Conservation (phyloP, 495 filamentous ascomycete species). For the Penicillium cosmopolitanum region DNA sequence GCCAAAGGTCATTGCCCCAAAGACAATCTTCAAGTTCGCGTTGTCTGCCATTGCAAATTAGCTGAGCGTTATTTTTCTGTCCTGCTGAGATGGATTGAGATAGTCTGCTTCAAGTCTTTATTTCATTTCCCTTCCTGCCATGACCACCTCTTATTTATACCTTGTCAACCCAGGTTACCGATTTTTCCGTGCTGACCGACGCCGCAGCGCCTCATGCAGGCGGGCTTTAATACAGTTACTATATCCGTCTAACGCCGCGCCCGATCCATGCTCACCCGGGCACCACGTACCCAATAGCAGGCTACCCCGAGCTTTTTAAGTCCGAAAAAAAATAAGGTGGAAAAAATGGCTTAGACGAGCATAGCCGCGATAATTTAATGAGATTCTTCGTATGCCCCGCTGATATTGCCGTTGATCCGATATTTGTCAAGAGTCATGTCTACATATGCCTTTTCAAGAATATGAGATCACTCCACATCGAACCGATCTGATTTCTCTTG, state of each 20-base stretch:
- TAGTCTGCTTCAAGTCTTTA: background rate
- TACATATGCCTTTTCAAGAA: no score
- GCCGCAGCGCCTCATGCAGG: constrained; percentile 5
- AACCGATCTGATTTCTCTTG: no score
- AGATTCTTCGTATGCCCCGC: no score
- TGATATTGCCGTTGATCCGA: no score
- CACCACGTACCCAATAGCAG: background rate
- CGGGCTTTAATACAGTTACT: background rate
- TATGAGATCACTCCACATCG: no score
- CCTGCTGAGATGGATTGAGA: background rate
- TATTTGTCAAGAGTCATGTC: no score
- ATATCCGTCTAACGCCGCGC: constrained; percentile 8
- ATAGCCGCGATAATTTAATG: no score
- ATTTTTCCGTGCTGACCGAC: background rate
- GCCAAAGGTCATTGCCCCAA: constrained; percentile 26
- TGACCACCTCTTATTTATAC: background rate
- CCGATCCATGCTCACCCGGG: background rate
- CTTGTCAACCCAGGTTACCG: background rate
- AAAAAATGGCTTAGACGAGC: no score
- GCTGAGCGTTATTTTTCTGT: background rate
- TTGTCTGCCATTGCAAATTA: constrained; percentile 14
- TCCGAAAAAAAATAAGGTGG: background rate
- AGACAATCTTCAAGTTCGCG: constrained; percentile 20
- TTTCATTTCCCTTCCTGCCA: background rate
- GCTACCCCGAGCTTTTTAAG: background rate